Base-by-base conservation (phyloP, 2,329 filamentous ascomycete genomes). In the Chaetomium sp. region DNA sequence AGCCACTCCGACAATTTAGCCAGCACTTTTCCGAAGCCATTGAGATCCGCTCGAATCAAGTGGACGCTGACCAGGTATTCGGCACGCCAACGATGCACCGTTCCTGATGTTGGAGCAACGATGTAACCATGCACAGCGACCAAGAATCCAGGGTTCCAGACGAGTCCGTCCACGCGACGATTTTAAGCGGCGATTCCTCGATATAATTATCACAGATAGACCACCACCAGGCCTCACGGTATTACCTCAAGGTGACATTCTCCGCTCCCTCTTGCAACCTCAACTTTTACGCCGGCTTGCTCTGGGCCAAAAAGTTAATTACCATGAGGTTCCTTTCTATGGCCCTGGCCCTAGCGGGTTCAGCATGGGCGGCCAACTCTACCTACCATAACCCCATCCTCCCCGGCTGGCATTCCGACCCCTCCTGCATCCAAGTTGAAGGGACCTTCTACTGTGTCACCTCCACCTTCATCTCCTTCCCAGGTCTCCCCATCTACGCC, bases 381-480 rank as follows among this genome's bases (percentile, higher is more conserved):
- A 66, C 63, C 5, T 66, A 61, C 55, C 52, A 62, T 41, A 79
- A 79, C 62, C 77, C 77, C 0, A 70, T 79, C 5, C 66, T 80
- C 3, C 74, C 77, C 3, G 77, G 77, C 5, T 79, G 73, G 67
- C 72, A 78, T 59, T 73, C 76, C 0, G 76, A 79, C 61, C 77
- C 77, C 0, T 74, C 70, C 5, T 76, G 74, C 47, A 68, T 72
- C n/a, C 70, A 71, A 49, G 65, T 76, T 19, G 61, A 74, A 37
- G 70, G 72, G n/a, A 76, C 72, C 5, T 79, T 78, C 62, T 79
- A 77, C 64, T 79, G 76, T 59, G 75, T 72, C 2, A 76, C 75
- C 0, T 80, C 78, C 0, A 79, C 75, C 1, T 82, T 81, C 60
- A 74, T 76, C 52, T 69, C 72, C 0, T 81, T 80, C 59, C 78